Evolutionary conservation across 495 filamentous ascomycete genomes (phyloP), one percentile per base, ranked within the genome.

Genomic region (Schizothecium vesticola): DNA sequence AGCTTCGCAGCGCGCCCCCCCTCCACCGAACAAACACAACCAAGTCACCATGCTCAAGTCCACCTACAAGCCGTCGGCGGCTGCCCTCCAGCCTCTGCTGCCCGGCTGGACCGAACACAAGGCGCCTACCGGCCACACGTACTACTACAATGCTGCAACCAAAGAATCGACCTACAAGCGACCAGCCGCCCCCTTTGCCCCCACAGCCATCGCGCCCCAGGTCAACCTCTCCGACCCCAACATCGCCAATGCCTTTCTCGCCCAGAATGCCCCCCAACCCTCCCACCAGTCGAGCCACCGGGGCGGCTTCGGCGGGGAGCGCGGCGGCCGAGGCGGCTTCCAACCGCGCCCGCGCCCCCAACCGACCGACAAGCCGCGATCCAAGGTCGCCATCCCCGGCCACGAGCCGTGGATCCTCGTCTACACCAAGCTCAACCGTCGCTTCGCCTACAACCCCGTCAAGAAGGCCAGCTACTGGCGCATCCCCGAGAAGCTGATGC

Each of bases 401-500:
- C 91, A 88, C 75, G 88, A 88, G 59, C 92, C 93, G n/a, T 99
- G 95, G 95, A 77, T 97, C 9, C 82, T 99, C 3, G 93, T 99
- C 28, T 91, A 91, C 73, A 99, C 95, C 6, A 97, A 92, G 72
- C 84, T 92, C 71, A 91, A 91, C 22, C 85, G 96, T 63, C 83
- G 92, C 62, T 99, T 99, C 76, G 93, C 92, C 3, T 89, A 96
- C 78, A 97, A 98, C 71, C 80, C 86, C 0, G 85, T 86, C 60
- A 93, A 90, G 59, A 90, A 93, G 28, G 88, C 92, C 70, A 97
- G 94, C 76, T 91, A 93, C 79, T 99, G 95, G 95, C 91, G 89
- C 71, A 90, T 96, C 67, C 94, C 95, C 3, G 84, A 89, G 61
- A 88, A 96, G 72, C 85, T 99, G 10, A 86, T 92, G 83, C 88